Evolutionary conservation across 495 filamentous ascomycete genomes (phyloP).

Genomic region (Haplographium delicatum): DNA sequence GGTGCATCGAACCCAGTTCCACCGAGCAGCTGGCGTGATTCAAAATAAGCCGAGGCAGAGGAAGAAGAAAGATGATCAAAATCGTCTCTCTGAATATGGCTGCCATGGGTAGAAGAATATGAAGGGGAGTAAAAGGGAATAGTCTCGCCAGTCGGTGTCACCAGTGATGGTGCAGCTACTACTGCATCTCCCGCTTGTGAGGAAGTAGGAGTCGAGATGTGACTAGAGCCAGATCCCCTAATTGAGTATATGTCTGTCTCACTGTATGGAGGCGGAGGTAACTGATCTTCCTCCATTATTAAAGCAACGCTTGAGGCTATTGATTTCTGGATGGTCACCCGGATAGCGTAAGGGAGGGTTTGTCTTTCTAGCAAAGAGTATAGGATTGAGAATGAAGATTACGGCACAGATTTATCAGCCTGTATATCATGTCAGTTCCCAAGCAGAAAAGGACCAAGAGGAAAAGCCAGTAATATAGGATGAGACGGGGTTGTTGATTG

Average conservation of each 20-base stretch:
- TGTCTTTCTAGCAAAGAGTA: too few species aligned
- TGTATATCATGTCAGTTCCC: too few species aligned
- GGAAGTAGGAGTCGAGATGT: constrained; percentile 6
- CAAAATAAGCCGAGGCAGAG: constrained; percentile 19
- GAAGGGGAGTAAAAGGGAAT: constrained; percentile 49
- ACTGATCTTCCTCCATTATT: constrained; percentile 8
- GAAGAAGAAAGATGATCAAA: constrained; percentile 11
- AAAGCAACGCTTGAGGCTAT: too few species aligned
- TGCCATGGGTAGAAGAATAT: constrained; percentile 29
- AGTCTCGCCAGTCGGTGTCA: too few species aligned
- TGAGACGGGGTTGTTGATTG: too few species aligned
- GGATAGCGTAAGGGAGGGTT: too few species aligned
- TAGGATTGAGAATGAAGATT: too few species aligned
- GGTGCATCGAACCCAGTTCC: not conserved
- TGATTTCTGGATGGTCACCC: too few species aligned
- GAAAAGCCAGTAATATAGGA: too few species aligned
- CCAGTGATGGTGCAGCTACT: not conserved
- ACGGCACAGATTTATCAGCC: too few species aligned
- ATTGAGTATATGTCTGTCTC: constrained; percentile 44
- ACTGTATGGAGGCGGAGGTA: constrained; percentile 42
- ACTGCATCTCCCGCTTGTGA: constrained; percentile 8
- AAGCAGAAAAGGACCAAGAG: too few species aligned
- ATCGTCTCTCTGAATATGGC: constrained; percentile 15
- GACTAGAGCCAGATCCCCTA: constrained; percentile 12
- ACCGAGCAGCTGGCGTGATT: constrained; percentile 10